These are phyloP conservation scores for Colletotrichum gigasporum DNA, from an alignment of 2,329 filamentous ascomycete species.

Conservation along the genomic window DNA sequence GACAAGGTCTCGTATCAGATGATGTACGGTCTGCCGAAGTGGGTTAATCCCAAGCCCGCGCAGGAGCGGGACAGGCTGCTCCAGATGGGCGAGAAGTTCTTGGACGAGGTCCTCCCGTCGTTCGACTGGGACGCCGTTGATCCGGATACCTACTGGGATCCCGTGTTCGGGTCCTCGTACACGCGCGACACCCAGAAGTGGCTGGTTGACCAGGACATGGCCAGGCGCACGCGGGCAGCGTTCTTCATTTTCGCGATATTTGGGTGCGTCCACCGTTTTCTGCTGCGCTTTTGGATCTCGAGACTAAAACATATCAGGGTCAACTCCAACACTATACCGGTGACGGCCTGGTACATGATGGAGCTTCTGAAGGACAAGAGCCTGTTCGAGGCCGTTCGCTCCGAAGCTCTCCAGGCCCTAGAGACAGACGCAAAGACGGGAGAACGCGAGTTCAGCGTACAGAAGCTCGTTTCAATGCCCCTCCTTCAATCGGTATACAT, in stretches of 20 bases:
- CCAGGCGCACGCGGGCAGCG: constrained; percentile 22
- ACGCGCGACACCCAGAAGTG: constrained; percentile 34
- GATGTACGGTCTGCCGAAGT: constrained; percentile 35
- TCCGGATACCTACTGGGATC: constrained; percentile 39
- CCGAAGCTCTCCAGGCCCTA: constrained; percentile 33
- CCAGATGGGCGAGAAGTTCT: constrained; percentile 22
- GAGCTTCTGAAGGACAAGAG: constrained; percentile 37
- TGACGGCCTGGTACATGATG: constrained; percentile 40
- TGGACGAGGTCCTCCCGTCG: constrained; percentile 15
- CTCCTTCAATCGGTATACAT: constrained; percentile 39
- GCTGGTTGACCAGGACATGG: constrained; percentile 33
- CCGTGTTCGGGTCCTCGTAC: constrained; percentile 37
- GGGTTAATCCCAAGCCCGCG: constrained; percentile 33
- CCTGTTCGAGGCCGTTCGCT: constrained; percentile 34
- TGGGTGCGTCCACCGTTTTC: background rate
- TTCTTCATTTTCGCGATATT: constrained; percentile 12
- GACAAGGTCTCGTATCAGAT: constrained; percentile 35
- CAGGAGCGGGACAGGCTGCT: constrained; percentile 31
- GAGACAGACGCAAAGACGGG: constrained; percentile 26
- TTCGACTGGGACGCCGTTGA: constrained; percentile 33
- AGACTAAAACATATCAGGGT: constrained; percentile 6
- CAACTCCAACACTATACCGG: constrained; percentile 41
- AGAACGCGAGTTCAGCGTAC: constrained; percentile 26
- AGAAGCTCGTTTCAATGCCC: constrained; percentile 35
- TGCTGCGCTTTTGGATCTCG: background rate